These are phyloP conservation scores for Dendrocalamus latiflorus DNA, from an alignment of 202 grass and related monocot species.

Conservation along the genomic window DNA sequence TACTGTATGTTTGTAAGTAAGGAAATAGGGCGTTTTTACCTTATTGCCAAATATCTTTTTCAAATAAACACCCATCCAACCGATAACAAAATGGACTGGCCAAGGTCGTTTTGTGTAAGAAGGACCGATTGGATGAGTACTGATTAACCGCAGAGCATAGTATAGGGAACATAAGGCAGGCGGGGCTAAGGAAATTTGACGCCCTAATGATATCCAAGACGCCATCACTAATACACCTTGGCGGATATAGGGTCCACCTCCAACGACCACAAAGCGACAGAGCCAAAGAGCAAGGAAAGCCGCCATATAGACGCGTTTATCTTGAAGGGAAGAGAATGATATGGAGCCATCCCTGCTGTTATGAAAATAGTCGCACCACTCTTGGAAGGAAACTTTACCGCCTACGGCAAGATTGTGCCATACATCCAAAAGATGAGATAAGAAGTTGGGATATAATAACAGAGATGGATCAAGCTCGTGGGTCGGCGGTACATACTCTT, in stretches of 20 bases:
- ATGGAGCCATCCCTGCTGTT: no score
- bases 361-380: no score
- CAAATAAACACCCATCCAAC: not conserved
- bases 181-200: not conserved
- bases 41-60: not conserved
- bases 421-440: not conserved
- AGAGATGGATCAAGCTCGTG: not conserved
- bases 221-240: not conserved
- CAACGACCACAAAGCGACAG: not conserved
- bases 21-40: no score
- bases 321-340: not conserved
- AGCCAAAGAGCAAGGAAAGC: not conserved
- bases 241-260: not conserved
- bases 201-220: not conserved
- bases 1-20: no score
- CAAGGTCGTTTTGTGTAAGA: not conserved
- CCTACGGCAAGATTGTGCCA: not conserved
- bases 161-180: not conserved
- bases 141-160: not conserved
- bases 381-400: no score
- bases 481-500: not conserved
- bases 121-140: not conserved
- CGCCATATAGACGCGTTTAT: no score
- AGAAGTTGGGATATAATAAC: not conserved
- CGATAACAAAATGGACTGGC: not conserved